Base-by-base conservation (phyloP, 1,284 basidiomycete genomes). In the Leccinum solheimii region DNA sequence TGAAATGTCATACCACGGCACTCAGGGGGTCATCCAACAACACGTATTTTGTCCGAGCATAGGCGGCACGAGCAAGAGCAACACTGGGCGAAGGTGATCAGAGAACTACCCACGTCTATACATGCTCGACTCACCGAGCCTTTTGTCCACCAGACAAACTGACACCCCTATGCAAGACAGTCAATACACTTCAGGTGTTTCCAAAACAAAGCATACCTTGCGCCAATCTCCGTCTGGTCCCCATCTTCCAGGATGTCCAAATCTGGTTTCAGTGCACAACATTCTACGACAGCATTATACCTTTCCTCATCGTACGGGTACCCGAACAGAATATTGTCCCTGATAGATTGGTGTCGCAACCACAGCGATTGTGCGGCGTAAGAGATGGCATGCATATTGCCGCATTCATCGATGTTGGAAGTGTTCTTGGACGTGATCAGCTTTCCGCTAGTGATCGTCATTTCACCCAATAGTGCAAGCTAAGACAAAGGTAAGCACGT, bases 231-330 rank as follows among this genome's bases (percentile, higher is more conserved):
- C 5, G 73, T 75, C 55, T 65, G 62, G 21, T 75, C 73, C 2
- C 73, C 66, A 62, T 83, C 82, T 62, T 82, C 81, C 1, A 83
- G 65, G 0, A 81, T 76, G 19, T 79, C 72, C 60, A 82, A 63
- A 66, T 94, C 91, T 0, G 83, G 79, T 23, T 75, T 74, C 58
- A 94, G 73, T 1, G 88, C 86, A 67, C 91, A 93, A 45, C 78
- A 79, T 55, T 86, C 82, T 6, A 89, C 67, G 51, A 81, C 81
- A 0, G 66, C 67, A 11, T 75, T 63, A 58, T 83, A 83, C 23
- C 80, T 72, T 49, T 72, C 69, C 57, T 79, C 74, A 43, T 83
- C 78, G 56, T 70, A 78, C 3, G 73, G 73, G n/a, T 68, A 70
- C 1, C 80, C 82, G 62, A 83, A 83, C 7, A 83, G 66, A 56